Evolutionary conservation across 176 grass and related monocot genomes (phyloP).

Genomic region (Cenchrus americanus): DNA sequence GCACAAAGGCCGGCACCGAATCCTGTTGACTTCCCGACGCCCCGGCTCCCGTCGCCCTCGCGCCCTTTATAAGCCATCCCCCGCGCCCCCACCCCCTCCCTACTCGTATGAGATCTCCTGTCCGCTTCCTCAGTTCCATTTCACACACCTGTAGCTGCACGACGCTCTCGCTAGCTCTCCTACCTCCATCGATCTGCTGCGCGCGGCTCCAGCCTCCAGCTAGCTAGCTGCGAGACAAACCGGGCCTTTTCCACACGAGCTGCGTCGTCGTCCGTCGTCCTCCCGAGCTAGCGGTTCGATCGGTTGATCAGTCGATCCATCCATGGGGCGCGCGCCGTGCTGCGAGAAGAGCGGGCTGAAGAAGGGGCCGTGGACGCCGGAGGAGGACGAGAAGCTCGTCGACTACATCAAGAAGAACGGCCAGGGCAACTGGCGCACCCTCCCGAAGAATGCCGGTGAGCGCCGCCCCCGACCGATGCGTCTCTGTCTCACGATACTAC

Average conservation of each 20-base stretch:
- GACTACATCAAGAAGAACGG: conserved; percentile 88
- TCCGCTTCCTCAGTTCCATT: background rate
- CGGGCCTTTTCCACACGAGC: conserved; percentile 31
- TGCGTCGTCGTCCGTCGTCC: background rate
- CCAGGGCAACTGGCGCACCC: conserved; percentile 88
- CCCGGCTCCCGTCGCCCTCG: conserved; percentile 7
- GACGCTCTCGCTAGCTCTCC: background rate
- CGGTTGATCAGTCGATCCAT: background rate
- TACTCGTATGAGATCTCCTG: conserved; percentile 7
- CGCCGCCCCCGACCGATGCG: background rate
- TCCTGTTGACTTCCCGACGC: conserved; percentile 65
- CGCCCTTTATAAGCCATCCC: conserved; percentile 62
- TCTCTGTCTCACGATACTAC: background rate
- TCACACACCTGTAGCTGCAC: background rate
- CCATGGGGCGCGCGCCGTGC: conserved; percentile 89
- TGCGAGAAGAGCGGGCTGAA: conserved; percentile 88
- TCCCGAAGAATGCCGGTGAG: conserved; percentile 94
- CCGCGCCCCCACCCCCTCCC: conserved; percentile 22
- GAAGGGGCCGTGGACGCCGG: conserved; percentile 88
- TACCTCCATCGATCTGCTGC: background rate
- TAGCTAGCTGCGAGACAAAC: conserved; percentile 38
- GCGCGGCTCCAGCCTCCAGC: background rate
- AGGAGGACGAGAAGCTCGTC: conserved; percentile 97
- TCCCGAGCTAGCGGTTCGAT: too few relatives aligned
- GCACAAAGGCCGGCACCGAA: conserved; percentile 92